Percentiles rank a stretch among this genome's conserved stretches.
phyloP scores from a whole-genome alignment of 768 basidiomycete species.

The Mycena rebaudengoi region DNA sequence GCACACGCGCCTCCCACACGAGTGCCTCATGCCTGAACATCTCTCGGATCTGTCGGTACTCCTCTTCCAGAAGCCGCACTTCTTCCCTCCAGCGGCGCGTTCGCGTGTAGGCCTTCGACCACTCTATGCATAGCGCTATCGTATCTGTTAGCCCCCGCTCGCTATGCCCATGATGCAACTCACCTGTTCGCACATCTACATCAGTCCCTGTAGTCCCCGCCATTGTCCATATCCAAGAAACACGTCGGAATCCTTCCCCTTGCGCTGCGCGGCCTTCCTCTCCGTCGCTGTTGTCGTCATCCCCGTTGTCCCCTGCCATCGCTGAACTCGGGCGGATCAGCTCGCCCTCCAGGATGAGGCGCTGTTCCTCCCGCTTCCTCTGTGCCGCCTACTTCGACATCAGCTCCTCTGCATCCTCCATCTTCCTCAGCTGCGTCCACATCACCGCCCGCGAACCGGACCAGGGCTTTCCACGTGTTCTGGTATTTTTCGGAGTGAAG shows the following conservation, averaged over 20 bases:
- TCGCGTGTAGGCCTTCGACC: not conserved
- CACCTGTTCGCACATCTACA: not conserved
- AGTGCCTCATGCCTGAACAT: not conserved
- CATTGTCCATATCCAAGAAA: slow-evolving; percentile 9
- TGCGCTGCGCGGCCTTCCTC: not conserved
- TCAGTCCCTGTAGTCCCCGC: not conserved
- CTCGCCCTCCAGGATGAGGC: too few species aligned
- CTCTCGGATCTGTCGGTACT: not conserved
- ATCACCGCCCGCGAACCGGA: not conserved
- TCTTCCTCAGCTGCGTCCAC: not conserved
- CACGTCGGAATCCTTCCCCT: not conserved
- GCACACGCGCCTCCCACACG: not conserved
- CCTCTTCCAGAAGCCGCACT: not conserved
- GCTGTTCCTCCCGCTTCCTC: not conserved
- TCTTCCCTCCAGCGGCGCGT: not conserved
- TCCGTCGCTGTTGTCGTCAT: too few species aligned
- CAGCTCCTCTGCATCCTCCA: not conserved
- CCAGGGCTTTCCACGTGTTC: not conserved
- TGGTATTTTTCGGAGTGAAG: slow-evolving; percentile 9
- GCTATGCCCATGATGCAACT: too few species aligned
- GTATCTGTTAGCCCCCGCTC: too few species aligned
- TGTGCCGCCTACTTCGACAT: not conserved
- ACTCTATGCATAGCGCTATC: slow-evolving; percentile 22
- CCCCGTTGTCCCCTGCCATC: too few species aligned
- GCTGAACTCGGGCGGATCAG: too few species aligned